Base-by-base conservation (phyloP, 352 stramenopile genomes). In the Ophiocytium majus region DNA sequence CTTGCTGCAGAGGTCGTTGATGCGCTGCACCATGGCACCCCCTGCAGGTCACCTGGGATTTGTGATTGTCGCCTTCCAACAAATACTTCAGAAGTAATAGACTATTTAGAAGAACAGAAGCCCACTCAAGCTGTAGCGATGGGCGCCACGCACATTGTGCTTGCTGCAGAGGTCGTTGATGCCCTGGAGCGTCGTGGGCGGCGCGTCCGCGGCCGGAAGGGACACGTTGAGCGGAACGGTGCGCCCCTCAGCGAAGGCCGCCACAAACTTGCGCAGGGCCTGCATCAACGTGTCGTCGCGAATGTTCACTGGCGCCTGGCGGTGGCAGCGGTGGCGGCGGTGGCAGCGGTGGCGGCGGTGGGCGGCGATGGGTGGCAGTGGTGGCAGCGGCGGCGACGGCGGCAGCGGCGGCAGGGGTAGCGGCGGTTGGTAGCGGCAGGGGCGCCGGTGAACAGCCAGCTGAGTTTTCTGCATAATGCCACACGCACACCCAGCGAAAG, bases 1-100 rank as follows among this genome's bases (percentile, higher is more conserved):
- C 75, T 36, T 81, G 31, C 34, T 81, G 75, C 75, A 81, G 1
- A 81, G 31, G 1, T 28, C 28, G 75, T 81, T 36, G 50, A 81
- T 28, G 37, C 50, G 5, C 10, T 5, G 10, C 10, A 81, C 5
- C 50, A 33, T 81, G n/a, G n/a, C n/a, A n/a, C n/a, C n/a, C n/a
- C n/a, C n/a, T n/a, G n/a, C n/a, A n/a, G n/a, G n/a, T n/a, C n/a
- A n/a, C n/a, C n/a, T n/a, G n/a, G n/a, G n/a, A n/a, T n/a, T n/a
- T n/a, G n/a, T n/a, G n/a, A n/a, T n/a, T n/a, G n/a, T n/a, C n/a
- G n/a, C n/a, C n/a, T n/a, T n/a, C n/a, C n/a, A n/a, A n/a, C n/a
- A n/a, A n/a, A n/a, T n/a, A n/a, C n/a, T n/a, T n/a, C n/a, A n/a
- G n/a, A n/a, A n/a, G n/a, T n/a, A n/a, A n/a, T n/a, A n/a, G n/a